Percentiles rank a stretch among this genome's conserved stretches.
Evolutionary conservation across 805 yeast genomes (phyloP).

Genomic region (Ogataea paraovalis): DNA sequence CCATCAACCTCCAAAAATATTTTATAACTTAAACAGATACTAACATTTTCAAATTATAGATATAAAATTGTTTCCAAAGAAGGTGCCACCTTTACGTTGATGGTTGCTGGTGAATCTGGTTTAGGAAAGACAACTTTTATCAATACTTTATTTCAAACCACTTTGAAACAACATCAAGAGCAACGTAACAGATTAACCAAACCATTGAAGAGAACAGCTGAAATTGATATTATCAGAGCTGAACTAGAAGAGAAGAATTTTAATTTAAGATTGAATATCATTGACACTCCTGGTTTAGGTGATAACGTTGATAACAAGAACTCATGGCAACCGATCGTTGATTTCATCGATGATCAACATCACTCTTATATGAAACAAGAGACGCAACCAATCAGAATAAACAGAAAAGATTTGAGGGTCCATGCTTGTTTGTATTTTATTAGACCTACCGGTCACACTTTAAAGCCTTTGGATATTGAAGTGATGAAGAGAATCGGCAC

Average conservation of each 20-base stretch:
- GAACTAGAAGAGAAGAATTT: slow-evolving; percentile 81
- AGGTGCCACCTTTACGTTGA: slow-evolving; percentile 73
- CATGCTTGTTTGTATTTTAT: slow-evolving; percentile 89
- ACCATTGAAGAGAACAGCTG: slow-evolving; percentile 67
- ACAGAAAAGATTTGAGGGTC: slow-evolving; percentile 76
- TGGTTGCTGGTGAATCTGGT: slow-evolving; percentile 91
- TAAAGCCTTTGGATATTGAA: slow-evolving; percentile 83
- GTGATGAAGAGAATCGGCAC: slow-evolving; percentile 79
- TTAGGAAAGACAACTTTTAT: slow-evolving; percentile 89
- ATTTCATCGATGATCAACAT: slow-evolving; percentile 89
- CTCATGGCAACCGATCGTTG: slow-evolving; percentile 83
- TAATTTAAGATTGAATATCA: slow-evolving; percentile 67
- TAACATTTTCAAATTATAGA: slow-evolving; percentile 28
- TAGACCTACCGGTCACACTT: slow-evolving; percentile 85
- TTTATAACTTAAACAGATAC: not conserved
- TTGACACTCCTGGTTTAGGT: slow-evolving; percentile 94
- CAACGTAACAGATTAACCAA: slow-evolving; percentile 53
- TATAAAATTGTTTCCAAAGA: slow-evolving; percentile 71
- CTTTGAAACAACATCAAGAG: slow-evolving; percentile 56
- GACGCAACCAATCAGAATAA: slow-evolving; percentile 75
- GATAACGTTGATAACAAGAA: slow-evolving; percentile 82
- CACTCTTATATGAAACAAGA: slow-evolving; percentile 87
- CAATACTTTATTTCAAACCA: slow-evolving; percentile 78
- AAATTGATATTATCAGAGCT: slow-evolving; percentile 76
- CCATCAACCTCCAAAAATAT: no score